Base-by-base conservation (phyloP, 192 early-diverging fungal species). In the Coemansia sp. region DNA sequence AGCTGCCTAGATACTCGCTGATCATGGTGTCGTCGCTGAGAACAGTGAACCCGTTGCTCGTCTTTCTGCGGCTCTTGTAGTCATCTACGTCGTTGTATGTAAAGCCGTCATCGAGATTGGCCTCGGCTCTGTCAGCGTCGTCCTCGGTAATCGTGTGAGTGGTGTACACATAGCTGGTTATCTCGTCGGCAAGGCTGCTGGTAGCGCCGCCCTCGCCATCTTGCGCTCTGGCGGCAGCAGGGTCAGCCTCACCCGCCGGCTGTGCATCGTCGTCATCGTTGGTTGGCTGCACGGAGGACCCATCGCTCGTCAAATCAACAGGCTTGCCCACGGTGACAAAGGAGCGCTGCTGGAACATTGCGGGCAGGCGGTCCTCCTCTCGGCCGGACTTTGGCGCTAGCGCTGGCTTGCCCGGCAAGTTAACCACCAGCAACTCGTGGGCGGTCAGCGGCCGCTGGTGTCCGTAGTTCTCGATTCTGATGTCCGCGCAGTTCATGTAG, bases 401-500 rank as follows among this genome's bases (percentile, higher is more conserved):
- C 0, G 63, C 59, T 1, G 67, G 51, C 29, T 73, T 74, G 10
- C 73, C 61, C 17, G 80, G 74, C 64, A 74, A 56, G 20, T 83
- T 83, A 37, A 83, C 75, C 10, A 77, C 80, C 64, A 83, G 65
- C 57, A 83, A 66, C 68, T 77, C 71, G 27, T 76, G 80, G 3
- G 74, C 80, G 3, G 72, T 74, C 27, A 83, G 67, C 39, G 76
- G 76, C 62, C 71, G 70, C 64, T 78, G 75, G 32, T 62, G 70
- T 22, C 74, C 69, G 46, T 76, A 82, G 70, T 76, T 76, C 19
- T 85, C 63, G 60, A 89, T 87, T 38, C 70, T 67, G 43, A 91
- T 73, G 39, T 91, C 89, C 37, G 86, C 87, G 43, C 88, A 89
- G 79, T 85, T 88, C 81, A 87, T 86, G 74, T 89, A 91, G 61